These are phyloP conservation scores for Prunus davidiana DNA, from an alignment of 306 rosid species.

Conservation along the genomic window DNA sequence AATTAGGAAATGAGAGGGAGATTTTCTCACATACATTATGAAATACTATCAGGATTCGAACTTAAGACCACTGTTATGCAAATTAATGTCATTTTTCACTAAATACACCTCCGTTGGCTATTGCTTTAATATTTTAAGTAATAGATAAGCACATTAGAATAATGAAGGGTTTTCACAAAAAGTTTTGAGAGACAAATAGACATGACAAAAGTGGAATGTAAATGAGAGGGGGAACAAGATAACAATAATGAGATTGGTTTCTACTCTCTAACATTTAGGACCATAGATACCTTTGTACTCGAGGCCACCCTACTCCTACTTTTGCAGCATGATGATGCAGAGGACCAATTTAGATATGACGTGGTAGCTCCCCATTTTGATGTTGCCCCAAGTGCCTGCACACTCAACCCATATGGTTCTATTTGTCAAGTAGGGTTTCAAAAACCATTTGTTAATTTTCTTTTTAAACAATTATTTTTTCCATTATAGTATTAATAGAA, in stretches of 20 bases:
- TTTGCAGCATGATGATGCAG: constrained; percentile 9
- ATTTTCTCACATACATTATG: too few relatives aligned
- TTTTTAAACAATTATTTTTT: background rate
- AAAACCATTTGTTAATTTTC: background rate
- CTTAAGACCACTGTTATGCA: too few relatives aligned
- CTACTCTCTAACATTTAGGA: constrained; percentile 2
- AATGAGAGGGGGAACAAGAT: constrained; percentile 40
- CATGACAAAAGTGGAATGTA: constrained; percentile 42
- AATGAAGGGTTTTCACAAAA: background rate
- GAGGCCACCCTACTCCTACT: background rate
- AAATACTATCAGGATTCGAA: too few relatives aligned
- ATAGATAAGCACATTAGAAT: background rate
- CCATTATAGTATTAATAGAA: background rate
- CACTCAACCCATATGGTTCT: background rate
- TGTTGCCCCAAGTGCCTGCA: background rate
- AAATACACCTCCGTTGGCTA: too few relatives aligned
- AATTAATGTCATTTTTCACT: too few relatives aligned
- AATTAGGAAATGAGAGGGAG: too few relatives aligned
- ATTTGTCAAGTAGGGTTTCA: background rate
- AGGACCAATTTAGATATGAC: constrained; percentile 4
- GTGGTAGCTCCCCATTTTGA: background rate
- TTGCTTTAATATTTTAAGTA: background rate
- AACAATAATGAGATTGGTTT: constrained; percentile 18
- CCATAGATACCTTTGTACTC: background rate
- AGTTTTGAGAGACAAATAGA: constrained; percentile 26